Evolutionary conservation across 169 alveolate genomes (phyloP).

Genomic region (Cryptosporidium andersoni): DNA sequence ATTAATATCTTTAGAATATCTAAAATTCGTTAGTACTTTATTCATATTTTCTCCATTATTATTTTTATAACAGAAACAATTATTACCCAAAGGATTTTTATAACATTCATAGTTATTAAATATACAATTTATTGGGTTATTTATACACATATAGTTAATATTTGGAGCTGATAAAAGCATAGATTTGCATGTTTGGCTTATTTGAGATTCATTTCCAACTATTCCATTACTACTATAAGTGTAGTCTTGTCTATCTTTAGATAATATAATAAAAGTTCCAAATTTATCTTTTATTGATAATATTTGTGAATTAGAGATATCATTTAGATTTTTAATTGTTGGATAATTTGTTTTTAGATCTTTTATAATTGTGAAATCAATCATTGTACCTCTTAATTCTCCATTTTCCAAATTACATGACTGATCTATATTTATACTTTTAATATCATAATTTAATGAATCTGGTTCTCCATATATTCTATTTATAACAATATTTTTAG

Average conservation of each 20-base stretch:
- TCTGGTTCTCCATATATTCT: constrained; percentile 16
- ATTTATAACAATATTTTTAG: constrained; percentile 44
- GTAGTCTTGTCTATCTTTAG: too few species aligned
- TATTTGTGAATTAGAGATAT: constrained; percentile 5
- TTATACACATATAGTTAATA: constrained; percentile 33
- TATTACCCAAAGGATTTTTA: constrained; percentile 57
- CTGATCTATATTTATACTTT: neutral
- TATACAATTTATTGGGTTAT: constrained; percentile 57
- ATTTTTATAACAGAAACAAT: constrained; percentile 49
- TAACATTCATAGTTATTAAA: constrained; percentile 44
- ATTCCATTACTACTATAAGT: neutral
- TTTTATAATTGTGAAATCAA: constrained; percentile 27
- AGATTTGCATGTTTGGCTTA: neutral
- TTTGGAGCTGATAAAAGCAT: constrained; percentile 20
- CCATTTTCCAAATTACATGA: constrained; percentile 41
- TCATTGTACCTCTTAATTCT: constrained; percentile 44
- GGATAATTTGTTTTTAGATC: constrained; percentile 25
- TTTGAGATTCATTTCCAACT: constrained; percentile 20
- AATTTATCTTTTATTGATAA: constrained; percentile 2
- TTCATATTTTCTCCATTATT: neutral
- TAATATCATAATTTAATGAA: constrained; percentile 9
- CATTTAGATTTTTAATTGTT: constrained; percentile 5
- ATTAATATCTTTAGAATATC: too few species aligned
- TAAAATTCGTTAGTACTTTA: too few species aligned
- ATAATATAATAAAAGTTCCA: too few species aligned